Evolutionary conservation across 2,329 filamentous ascomycete genomes (phyloP).

Genomic region (Talaromyces sp.): DNA sequence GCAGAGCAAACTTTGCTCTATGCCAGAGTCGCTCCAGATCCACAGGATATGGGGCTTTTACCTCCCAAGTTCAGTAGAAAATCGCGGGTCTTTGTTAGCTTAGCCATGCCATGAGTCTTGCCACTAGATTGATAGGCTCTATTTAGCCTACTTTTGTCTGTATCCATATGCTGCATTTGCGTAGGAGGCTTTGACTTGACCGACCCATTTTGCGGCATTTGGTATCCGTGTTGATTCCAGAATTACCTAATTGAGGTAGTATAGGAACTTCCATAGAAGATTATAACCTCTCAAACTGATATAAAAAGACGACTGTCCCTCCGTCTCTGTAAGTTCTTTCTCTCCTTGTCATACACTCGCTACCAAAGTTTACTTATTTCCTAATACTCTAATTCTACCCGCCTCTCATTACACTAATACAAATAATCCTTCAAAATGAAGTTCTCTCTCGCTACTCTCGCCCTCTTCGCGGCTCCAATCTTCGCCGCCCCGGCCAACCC

Average conservation of each 20-base stretch:
- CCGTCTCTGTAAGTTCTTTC: not conserved
- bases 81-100: not conserved
- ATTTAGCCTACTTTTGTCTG: not conserved
- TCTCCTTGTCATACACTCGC: not conserved
- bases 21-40: not conserved
- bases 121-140: not conserved
- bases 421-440: conserved; percentile 13
- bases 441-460: conserved; percentile 10
- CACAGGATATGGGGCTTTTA: not conserved
- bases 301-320: not conserved
- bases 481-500: conserved; percentile 19
- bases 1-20: not conserved
- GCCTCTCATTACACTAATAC: not conserved
- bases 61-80: not conserved
- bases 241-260: not conserved
- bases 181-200: not conserved
- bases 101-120: not conserved
- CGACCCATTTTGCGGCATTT: not conserved
- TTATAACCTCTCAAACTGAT: not conserved
- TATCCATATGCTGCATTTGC: not conserved
- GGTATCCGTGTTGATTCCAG: not conserved
- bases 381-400: not conserved
- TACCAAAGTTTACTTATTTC: not conserved
- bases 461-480: conserved; percentile 14
- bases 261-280: not conserved